Evolutionary conservation across 73 alveolate species (phyloP), one percentile per base, ranked within the genome.

Genomic region (Blepharisma stoltei): DNA sequence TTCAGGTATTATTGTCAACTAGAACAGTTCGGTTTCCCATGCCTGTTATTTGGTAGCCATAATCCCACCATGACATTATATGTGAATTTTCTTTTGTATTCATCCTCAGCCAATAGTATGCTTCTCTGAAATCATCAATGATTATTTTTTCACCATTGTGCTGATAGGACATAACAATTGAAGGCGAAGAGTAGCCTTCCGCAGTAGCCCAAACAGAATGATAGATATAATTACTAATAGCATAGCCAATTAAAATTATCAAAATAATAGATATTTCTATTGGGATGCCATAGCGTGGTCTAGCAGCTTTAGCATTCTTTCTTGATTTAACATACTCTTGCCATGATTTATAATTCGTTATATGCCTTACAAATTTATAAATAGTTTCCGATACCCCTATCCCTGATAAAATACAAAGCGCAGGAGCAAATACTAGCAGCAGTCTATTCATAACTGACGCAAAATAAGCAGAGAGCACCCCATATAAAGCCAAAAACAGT

Each of bases 21-120:
- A 92, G 78, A 37, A 92, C 98, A 38, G 96, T 91, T 9, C 98
- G 68, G 76, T 92, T 92, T 21, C 93, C 77, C 93, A 92, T 86
- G 54, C 97, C 97, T 52, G 96, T 90, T 20, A 92, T 90, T 90
- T 92, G 91, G 70, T 92, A 92, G 55, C 98, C 98, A 77, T 92
- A 92, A 85, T 93, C 98, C 98, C 98, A 94, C 98, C 98, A 94
- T 4, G 95, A 83, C 87, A 92, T 90, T 7, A 94, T 92, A 66
- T 90, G 87, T 49, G 94, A 94, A 83, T 87, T 92, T 49, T 94
- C 86, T 54, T 80, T 82, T 45, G 97, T 92, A 83, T 94, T 94
- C 92, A 78, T 82, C 81, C 98, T 92, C 20, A 94, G 81, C 98
- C 98, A 94, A 83, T 89, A 92, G 77, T 94, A 94, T 25, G 97